Conservation (phyloP, 1,139 yeast genomes). For the Yamadazyma triangularis region DNA sequence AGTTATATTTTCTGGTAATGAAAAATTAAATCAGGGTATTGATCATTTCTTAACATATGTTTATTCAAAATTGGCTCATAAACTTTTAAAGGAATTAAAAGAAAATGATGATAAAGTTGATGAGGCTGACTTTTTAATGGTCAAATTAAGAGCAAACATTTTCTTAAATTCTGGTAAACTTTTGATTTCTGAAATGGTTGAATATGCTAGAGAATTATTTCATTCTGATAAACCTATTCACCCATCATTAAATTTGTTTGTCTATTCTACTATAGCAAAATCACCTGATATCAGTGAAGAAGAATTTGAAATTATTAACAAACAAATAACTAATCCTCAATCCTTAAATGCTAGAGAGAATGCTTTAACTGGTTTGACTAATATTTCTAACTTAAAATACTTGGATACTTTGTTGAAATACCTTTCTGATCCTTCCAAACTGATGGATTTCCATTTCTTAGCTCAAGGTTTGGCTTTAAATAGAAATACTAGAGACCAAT, state of each 20-base stretch:
- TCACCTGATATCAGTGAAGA: conserved; percentile 33
- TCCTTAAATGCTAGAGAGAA: conserved; percentile 66
- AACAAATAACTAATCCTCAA: conserved; percentile 51
- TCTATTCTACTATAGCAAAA: conserved; percentile 48
- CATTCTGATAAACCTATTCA: conserved; percentile 32
- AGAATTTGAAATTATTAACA: conserved; percentile 44
- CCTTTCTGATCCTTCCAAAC: conserved; percentile 34
- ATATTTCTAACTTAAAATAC: conserved; percentile 35
- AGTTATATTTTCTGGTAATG: conserved; percentile 45
- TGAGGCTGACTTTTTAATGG: conserved; percentile 39
- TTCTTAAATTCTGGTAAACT: conserved; percentile 50
- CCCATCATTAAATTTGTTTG: conserved; percentile 54
- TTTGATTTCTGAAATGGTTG: conserved; percentile 45
- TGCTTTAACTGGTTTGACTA: conserved; percentile 59
- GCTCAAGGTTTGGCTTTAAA: conserved; percentile 51
- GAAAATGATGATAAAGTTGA: conserved; percentile 25
- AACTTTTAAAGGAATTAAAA: conserved; percentile 24
- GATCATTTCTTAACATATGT: conserved; percentile 36
- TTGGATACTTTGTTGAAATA: conserved; percentile 34
- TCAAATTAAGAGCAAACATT: conserved; percentile 49
- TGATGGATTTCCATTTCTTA: conserved; percentile 68
- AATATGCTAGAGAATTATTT: conserved; percentile 42
- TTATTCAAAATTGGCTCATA: conserved; percentile 27
- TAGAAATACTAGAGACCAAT: conserved; percentile 39
- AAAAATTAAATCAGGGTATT: conserved; percentile 34